Evolutionary conservation across 805 yeast species (phyloP), one percentile per base, ranked within the genome.

Genomic region (Kluyveromyces dobzhanskii): DNA sequence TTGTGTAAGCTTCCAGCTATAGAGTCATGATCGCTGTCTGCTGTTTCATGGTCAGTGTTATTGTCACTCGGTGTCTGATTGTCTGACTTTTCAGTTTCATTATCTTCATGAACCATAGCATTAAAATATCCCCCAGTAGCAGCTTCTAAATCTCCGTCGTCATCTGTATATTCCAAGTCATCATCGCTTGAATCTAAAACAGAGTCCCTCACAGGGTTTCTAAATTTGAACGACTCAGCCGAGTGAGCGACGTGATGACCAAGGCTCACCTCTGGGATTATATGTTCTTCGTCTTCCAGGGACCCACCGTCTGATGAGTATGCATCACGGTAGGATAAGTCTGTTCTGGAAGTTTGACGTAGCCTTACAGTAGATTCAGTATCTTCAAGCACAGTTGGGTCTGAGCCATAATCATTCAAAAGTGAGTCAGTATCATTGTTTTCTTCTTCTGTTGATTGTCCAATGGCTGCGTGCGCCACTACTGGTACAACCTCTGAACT

Each of bases 61-160:
- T 32, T 24, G 6, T 34, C 24, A 19, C 27, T 39, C 12, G 38
- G 37, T 9, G 36, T 29, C 8, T 23, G 26, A 3, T 29, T 38
- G 7, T 30, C 23, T 12, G 29, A 24, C 12, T 21, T 13, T 10
- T 14, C 27, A 7, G 19, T 35, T 7, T 44, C 41, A 3, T 38
- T 46, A 4, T 41, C 50, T 6, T 41, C 43, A 4, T 40, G 25
- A 21, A 53, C 32, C 49, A 53, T 53, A 19, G 46, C 44, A 25
- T 43, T 43, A 41, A 54, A 56, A 42, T 56, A 56, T 4, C 61
- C 61, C 7, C 50, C 44, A 31, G 45, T 46, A 3, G 58, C 46
- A 2, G 51, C 35, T 40, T 45, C 35, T 42, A 37, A 29, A 23
- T 43, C 44, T n/a, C 30, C 30, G 17, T 45, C 51, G 17, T 42